Percentiles rank a stretch among this genome's conserved stretches.
phyloP scores from a whole-genome alignment of 768 basidiomycete species.

The Dioszegia aurantiaca region DNA sequence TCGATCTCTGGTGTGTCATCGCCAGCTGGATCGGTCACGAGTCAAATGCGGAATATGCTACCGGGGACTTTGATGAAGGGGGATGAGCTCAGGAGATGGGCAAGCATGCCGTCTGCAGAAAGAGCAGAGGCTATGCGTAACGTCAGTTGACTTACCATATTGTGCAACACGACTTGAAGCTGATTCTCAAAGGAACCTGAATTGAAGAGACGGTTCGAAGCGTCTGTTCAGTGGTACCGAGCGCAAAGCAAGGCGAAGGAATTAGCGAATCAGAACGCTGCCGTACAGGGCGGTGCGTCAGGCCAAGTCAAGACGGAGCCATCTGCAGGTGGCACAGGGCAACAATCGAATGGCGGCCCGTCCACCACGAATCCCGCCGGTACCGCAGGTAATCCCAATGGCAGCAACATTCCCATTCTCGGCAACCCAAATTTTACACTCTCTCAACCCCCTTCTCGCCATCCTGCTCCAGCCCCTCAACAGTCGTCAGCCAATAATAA shows the following conservation, averaged over 20 bases:
- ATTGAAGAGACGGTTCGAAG: slow-evolving; percentile 9
- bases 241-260: background rate
- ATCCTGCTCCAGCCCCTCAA: background rate
- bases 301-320: background rate
- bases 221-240: background rate
- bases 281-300: background rate
- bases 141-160: background rate
- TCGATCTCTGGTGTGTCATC: background rate
- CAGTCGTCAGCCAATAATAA: background rate
- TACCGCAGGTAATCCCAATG: no score
- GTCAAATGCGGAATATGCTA: no score
- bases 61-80: slow-evolving; percentile 1
- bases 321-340: background rate
- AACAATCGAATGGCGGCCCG: background rate
- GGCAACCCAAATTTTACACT: slow-evolving; percentile 1
- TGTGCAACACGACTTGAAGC: background rate
- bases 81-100: slow-evolving; percentile 5
- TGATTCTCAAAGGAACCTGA: slow-evolving; percentile 12
- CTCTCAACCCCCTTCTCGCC: slow-evolving; percentile 11
- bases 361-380: background rate
- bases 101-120: slow-evolving; percentile 1
- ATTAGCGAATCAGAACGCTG: background rate
- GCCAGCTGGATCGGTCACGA: background rate
- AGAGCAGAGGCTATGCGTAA: background rate
- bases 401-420: background rate